A percentile compares a stretch with the other conserved stretches of the same genome.
These are phyloP conservation scores for Talaromyces atroroseus DNA, from an alignment of 2,329 filamentous ascomycete genomes.

Conservation along the genomic window DNA sequence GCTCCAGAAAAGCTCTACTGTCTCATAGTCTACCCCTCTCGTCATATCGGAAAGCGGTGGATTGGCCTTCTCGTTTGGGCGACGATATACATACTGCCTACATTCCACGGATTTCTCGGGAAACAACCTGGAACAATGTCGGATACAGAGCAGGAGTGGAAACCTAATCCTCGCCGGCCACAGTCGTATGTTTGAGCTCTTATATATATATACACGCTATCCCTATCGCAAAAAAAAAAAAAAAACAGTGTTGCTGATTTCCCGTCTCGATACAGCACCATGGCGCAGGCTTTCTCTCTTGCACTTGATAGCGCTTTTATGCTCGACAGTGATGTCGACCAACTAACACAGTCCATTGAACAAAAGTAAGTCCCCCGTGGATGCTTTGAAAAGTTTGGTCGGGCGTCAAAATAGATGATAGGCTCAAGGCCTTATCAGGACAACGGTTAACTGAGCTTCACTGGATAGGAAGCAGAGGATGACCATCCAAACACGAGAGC, in stretches of 20 bases:
- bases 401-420: background rate
- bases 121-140: conserved; percentile 34
- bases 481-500: conserved; percentile 66
- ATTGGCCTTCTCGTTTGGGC: background rate
- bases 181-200: conserved; percentile 64
- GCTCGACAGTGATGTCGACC: conserved; percentile 70
- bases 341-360: conserved; percentile 68
- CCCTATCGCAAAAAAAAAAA: too few species aligned
- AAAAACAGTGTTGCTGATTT: background rate
- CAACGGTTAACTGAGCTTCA: background rate
- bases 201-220: conserved; percentile 1
- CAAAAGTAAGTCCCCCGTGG: conserved; percentile 61
- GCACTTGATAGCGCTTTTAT: conserved; percentile 86
- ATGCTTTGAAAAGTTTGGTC: background rate
- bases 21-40: background rate
- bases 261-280: conserved; percentile 55
- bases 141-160: conserved; percentile 71
- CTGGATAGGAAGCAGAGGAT: conserved; percentile 69
- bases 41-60: background rate
- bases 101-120: conserved; percentile 11
- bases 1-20: background rate
- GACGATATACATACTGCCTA: conserved; percentile 11
- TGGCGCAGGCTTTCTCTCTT: conserved; percentile 79
- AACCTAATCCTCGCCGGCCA: conserved; percentile 66
- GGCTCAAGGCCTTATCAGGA: background rate